Conservation (phyloP, 371 early-diverging fungal species). For the Apophysomyces elegans region DNA sequence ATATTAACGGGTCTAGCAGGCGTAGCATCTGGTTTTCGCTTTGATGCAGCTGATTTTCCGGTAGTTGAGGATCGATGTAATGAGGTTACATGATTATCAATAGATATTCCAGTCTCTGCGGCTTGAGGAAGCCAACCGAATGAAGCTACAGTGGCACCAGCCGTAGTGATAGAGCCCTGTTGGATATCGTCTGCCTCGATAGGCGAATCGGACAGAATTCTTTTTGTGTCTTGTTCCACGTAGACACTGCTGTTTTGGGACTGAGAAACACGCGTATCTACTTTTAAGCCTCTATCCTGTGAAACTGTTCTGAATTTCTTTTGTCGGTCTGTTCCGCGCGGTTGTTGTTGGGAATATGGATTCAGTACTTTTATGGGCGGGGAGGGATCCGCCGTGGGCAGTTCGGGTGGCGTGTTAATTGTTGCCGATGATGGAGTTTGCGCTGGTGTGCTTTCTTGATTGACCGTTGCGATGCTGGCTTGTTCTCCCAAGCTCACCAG, state of each 20-base stretch:
- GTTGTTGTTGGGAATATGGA: neutral
- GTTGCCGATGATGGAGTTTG: neutral
- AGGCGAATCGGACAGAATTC: slow-evolving; percentile 9
- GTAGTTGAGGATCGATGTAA: slow-evolving; percentile 34
- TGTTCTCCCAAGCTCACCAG: neutral
- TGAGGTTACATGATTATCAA: neutral
- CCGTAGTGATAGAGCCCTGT: neutral
- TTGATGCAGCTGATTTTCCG: slow-evolving; percentile 21
- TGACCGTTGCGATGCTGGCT: neutral
- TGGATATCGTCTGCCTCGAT: neutral
- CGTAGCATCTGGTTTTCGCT: slow-evolving; percentile 8
- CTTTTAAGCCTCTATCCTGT: slow-evolving; percentile 42
- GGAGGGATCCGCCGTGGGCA: neutral
- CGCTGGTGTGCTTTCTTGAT: neutral
- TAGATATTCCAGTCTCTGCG: slow-evolving; percentile 23
- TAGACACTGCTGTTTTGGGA: slow-evolving; percentile 3
- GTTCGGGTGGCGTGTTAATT: neutral
- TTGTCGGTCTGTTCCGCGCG: slow-evolving; percentile 13
- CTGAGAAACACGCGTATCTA: slow-evolving; percentile 29
- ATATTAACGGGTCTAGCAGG: too few relatives aligned
- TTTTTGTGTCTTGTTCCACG: neutral
- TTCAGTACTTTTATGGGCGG: neutral
- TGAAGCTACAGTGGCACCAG: slow-evolving; percentile 40
- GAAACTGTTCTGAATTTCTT: slow-evolving; percentile 28
- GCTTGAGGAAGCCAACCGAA: slow-evolving; percentile 33